Evolutionary conservation across 305 asterid species (phyloP), one percentile per base, ranked within the genome.

Genomic region (Solanum hybrid): DNA sequence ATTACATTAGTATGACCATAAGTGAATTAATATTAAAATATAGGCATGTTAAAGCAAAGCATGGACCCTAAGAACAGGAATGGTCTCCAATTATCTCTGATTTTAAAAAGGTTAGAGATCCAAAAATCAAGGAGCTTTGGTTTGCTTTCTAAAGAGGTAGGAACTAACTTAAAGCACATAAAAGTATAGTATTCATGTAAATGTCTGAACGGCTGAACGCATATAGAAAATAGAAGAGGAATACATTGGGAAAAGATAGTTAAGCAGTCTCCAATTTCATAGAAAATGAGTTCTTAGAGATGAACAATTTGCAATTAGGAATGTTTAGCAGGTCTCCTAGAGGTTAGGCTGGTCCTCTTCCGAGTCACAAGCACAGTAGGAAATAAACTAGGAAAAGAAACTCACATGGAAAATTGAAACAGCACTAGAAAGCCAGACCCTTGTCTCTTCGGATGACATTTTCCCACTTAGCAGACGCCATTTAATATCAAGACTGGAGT

Each of bases 401-500:
- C 98, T 94, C 92, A 97, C 99, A 89, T 95, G 98, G 91, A 96
- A 94, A 91, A 96, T 95, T 39, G 94, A 87, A 73, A 95, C 96
- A 88, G 98, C 99, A 28, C 95, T 94, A 13, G 97, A 94, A 86
- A 97, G 96, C 96, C 96, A 96, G 89, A 86, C 93, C 89, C 94
- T 92, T 88, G 95, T 92, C 42, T 94, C 96, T 92, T 94, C 95
- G 33, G 95, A 91, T 85, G 95, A 92, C 84, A 87, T 90, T 91
- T 93, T 94, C 83, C 99, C 99, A 77, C 93, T 94, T 81, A 97
- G 93, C 89, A 97, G 92, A 89, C 97, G 94, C 99, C 99, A 97
- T 89, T 92, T 94, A 83, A 96, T 89, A 90, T 95, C 95, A 79
- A 89, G 93, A 90, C 90, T 90, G 42, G 92, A 88, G 89, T 84